Conservation (phyloP, 768 basidiomycete species). For the Leucocoprinus sp. region DNA sequence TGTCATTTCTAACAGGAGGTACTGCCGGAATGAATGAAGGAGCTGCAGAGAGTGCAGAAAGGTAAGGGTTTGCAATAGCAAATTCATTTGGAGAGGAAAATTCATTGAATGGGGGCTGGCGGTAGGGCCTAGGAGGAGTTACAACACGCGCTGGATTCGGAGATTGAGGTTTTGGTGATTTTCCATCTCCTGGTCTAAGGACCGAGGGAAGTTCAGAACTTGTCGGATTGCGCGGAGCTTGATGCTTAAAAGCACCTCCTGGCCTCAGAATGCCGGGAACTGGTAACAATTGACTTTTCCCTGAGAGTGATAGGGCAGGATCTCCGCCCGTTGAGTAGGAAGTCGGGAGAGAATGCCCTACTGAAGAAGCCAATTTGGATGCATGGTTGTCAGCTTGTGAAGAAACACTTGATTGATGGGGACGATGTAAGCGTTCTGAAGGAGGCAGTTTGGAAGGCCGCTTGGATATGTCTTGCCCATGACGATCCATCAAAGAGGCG, state of each 20-base stretch:
- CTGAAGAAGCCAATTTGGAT: slow-evolving; percentile 1
- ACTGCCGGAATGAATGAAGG: slow-evolving; percentile 14
- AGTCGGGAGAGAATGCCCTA: background rate
- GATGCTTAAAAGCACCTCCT: slow-evolving; percentile 26
- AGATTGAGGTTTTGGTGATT: slow-evolving; percentile 10
- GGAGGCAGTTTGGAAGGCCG: slow-evolving; percentile 47
- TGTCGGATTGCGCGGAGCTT: slow-evolving; percentile 11
- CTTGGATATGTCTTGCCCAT: slow-evolving; percentile 26
- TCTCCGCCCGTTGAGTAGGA: slow-evolving; percentile 15
- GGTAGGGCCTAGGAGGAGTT: slow-evolving; percentile 7
- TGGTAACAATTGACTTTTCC: slow-evolving; percentile 16
- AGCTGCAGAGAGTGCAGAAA: slow-evolving; percentile 9
- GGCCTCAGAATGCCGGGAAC: slow-evolving; percentile 7
- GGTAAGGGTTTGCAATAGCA: no score
- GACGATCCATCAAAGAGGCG: slow-evolving; percentile 13
- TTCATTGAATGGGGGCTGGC: background rate
- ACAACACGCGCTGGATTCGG: slow-evolving; percentile 12
- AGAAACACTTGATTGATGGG: slow-evolving; percentile 18
- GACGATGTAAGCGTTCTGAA: slow-evolving; percentile 43
- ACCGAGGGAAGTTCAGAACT: slow-evolving; percentile 2
- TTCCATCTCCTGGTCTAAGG: slow-evolving; percentile 6
- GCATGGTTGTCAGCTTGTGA: slow-evolving; percentile 11
- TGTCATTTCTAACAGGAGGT: background rate
- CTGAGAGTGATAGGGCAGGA: slow-evolving; percentile 34
- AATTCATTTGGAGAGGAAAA: background rate